Evolutionary conservation across 768 basidiomycete genomes (phyloP), one percentile per base, ranked within the genome.

Genomic region (Paxillus ammoniavirescens): DNA sequence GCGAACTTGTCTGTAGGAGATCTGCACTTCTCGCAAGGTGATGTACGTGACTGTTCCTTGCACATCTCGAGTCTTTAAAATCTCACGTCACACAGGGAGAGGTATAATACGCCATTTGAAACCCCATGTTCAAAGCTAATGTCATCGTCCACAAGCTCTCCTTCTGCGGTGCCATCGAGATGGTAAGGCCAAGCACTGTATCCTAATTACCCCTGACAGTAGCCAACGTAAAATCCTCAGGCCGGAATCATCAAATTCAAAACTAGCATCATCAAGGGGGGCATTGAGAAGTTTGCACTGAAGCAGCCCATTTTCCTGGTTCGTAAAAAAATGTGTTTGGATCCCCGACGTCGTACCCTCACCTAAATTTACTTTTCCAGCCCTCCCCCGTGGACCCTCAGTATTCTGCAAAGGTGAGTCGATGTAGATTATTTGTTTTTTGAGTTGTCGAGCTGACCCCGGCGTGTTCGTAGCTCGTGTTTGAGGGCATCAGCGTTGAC

Each of bases 1-100:
- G 89, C 89, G 2, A 87, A 89, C 55, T 72, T 91, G 3, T 88
- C 88, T 0, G 83, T 90, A 17, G 89, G 89, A 1, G 89, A 90
- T 64, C 72, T 89, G 23, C 89, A 91, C 62, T 90, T 89, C 68
- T 87, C 86, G 14, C 87, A 90, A 65, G 88, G 87, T 18, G 89
- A 90, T 73, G 86, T 76, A 52, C 30, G 75, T 66, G 3, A 37
- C 3, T 44, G 4, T 18, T 44, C 33, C 1, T 33, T 26, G 10
- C 12, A 50, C 5, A 40, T 18, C 1, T 38, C 44, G 17, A 37
- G 12, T 6, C 42, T 23, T 26, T 42, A 31, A 37, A 61, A 30
- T 52, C 47, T 63, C 7, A 57, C 59, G 51, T 54, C 37, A 23
- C 12, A 5, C 49, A 84, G 83, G 83, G 83, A 53, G 84, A 85